Base-by-base conservation (phyloP, 2,329 filamentous ascomycete species). In the Botrytis paeoniae region DNA sequence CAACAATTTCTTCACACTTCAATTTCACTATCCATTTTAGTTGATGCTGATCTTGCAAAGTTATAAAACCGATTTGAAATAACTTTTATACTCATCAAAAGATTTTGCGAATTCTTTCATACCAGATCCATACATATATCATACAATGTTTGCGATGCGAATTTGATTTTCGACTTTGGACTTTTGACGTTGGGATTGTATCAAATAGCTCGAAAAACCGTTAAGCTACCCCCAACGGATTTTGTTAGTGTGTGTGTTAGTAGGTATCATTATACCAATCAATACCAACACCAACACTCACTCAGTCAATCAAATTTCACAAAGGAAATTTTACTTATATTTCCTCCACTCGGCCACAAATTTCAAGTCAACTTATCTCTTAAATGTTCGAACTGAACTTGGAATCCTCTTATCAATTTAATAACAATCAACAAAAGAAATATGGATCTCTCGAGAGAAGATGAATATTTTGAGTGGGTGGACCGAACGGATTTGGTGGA, bases 401-500 rank as follows among this genome's bases (percentile, higher is more conserved):
- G 35, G 25, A 39, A 22, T 22, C n/a, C 14, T 4, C 25, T 10
- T 16, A 32, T 32, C 62, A 5, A 65, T 41, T 41, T 16, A 57
- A 57, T 10, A 57, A 41, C 20, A 41, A 41, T 18, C 5, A 57
- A 32, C 48, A 32, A 12, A 57, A 70, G 32, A 51, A 71, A 57
- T 3, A 72, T 72, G 70, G 62, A 72, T 39, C 70, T 72, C 51
- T 68, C 62, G 4, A 57, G 62, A 59, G 70, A 72, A 68, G 62
- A 72, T 25, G 70, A 72, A 10, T 72, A 72, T 48, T 72, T 72
- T 29, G 62, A 72, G 37, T 72, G 70, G 70, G 62, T 72, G 45
- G 70, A 72, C 25, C 51, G 39, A 16, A 35, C 37, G 7, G 70
- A 72, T 57, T n/a, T 72, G 39, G 41, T 72, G 3, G 70, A 72